phyloP scores from a whole-genome alignment of 2,329 filamentous ascomycete species.

The Tolypocladium amazonense region DNA sequence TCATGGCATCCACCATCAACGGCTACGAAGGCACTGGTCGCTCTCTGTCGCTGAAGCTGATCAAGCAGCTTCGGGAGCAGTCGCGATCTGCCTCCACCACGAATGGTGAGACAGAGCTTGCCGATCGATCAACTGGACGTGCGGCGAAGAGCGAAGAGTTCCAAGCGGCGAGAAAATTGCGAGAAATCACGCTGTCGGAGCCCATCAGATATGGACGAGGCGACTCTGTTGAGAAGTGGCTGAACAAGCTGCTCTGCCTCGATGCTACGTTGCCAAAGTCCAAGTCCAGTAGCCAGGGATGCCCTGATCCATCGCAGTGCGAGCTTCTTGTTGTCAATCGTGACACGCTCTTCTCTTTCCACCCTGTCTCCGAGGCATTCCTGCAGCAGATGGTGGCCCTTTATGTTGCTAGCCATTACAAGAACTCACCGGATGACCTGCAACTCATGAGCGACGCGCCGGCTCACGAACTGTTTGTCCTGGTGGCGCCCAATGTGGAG shows the following conservation, averaged over 20 bases:
- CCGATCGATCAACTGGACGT: constrained; percentile 72
- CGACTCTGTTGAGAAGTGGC: constrained; percentile 89
- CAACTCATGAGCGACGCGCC: constrained; percentile 97
- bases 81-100: constrained; percentile 54
- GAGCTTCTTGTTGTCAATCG: constrained; percentile 91
- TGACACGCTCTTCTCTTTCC: constrained; percentile 96
- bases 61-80: constrained; percentile 92
- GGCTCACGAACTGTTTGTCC: constrained; percentile 89
- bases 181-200: constrained; percentile 86
- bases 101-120: constrained; percentile 52
- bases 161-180: constrained; percentile 63
- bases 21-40: constrained; percentile 96
- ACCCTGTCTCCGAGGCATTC: constrained; percentile 93
- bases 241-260: constrained; percentile 86
- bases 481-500: constrained; percentile 76
- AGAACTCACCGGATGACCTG: constrained; percentile 96
- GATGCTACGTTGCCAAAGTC: constrained; percentile 81
- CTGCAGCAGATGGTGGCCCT: constrained; percentile 96
- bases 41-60: constrained; percentile 89
- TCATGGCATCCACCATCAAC: constrained; percentile 99
- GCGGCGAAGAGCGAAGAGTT: constrained; percentile 52
- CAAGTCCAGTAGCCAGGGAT: constrained; percentile 62
- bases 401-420: constrained; percentile 95
- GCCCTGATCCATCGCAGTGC: constrained; percentile 82
- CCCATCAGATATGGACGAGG: constrained; percentile 91